phyloP scores from a whole-genome alignment of 345 rosid genomes.

The Orychophragmus violaceus region DNA sequence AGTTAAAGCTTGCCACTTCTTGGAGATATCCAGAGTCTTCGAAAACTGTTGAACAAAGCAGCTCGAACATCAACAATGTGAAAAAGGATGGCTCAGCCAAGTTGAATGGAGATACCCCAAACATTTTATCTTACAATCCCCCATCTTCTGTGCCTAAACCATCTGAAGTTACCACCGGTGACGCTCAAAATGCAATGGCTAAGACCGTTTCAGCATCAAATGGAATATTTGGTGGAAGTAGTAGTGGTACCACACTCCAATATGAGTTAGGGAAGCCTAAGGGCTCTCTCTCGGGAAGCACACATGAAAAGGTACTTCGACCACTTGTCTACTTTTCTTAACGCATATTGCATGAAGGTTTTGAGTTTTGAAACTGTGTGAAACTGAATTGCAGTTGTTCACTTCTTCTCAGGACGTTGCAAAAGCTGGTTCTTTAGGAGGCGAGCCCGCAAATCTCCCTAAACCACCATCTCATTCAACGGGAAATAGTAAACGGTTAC shows the following conservation, averaged over 20 bases:
- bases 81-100: constrained; percentile 29
- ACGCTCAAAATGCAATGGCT: constrained; percentile 26
- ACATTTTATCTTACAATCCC: constrained; percentile 22
- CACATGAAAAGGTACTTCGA: constrained; percentile 38
- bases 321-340: neutral
- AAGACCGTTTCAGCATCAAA: constrained; percentile 31
- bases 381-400: constrained; percentile 14
- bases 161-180: constrained; percentile 29
- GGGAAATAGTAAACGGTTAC: constrained; percentile 45
- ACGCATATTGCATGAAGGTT: neutral
- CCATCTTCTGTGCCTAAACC: constrained; percentile 30
- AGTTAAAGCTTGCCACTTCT: constrained; percentile 62
- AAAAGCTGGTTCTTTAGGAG: constrained; percentile 28
- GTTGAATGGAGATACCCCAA: constrained; percentile 33
- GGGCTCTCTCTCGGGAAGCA: constrained; percentile 29
- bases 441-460: constrained; percentile 24
- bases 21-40: constrained; percentile 46
- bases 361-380: neutral
- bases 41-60: constrained; percentile 29
- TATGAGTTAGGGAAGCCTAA: constrained; percentile 28
- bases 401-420: constrained; percentile 37
- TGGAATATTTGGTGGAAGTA: constrained; percentile 15
- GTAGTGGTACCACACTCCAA: constrained; percentile 29
- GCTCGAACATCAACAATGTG: constrained; percentile 27
- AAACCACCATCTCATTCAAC: constrained; percentile 44